Conservation (phyloP, 768 basidiomycete genomes). For the Lactifluus volemus region DNA sequence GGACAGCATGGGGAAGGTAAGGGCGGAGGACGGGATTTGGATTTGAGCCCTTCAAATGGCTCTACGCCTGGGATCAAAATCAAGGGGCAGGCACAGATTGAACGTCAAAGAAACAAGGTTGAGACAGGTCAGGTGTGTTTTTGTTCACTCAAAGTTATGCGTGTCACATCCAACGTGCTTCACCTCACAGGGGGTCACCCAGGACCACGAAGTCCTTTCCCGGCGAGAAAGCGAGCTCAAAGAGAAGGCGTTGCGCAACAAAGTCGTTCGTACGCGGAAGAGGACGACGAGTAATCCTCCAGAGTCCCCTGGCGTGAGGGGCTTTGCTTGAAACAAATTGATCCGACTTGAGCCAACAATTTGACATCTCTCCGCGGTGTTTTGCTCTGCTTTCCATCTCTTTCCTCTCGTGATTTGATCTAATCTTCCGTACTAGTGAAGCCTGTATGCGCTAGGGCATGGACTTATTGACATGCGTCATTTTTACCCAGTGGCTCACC, state of each 20-base stretch:
- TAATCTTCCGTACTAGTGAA: slow-evolving; percentile 14
- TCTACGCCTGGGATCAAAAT: slow-evolving; percentile 55
- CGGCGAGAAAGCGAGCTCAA: slow-evolving; percentile 72
- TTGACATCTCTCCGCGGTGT: slow-evolving; percentile 6
- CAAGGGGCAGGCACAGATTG: slow-evolving; percentile 61
- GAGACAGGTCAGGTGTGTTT: slow-evolving; percentile 29
- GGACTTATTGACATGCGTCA: background rate
- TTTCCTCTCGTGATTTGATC: slow-evolving; percentile 8
- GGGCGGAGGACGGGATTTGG: slow-evolving; percentile 19
- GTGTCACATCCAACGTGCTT: background rate
- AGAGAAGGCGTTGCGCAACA: slow-evolving; percentile 74
- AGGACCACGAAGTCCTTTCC: slow-evolving; percentile 39
- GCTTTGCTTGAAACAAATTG: background rate
- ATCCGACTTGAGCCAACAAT: background rate
- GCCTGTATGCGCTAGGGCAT: slow-evolving; percentile 7
- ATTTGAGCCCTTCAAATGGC: slow-evolving; percentile 25
- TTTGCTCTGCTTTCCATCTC: slow-evolving; percentile 1
- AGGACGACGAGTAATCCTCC: slow-evolving; percentile 5
- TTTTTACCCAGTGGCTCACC: background rate
- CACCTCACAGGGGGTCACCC: slow-evolving; percentile 18
- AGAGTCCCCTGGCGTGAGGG: background rate
- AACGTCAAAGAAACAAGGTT: slow-evolving; percentile 43
- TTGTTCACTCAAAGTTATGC: background rate
- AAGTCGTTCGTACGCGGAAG: slow-evolving; percentile 68
- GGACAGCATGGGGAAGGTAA: slow-evolving; percentile 15